Evolutionary conservation across 352 stramenopile species (phyloP).

Genomic region (Phytophthora multivora): DNA sequence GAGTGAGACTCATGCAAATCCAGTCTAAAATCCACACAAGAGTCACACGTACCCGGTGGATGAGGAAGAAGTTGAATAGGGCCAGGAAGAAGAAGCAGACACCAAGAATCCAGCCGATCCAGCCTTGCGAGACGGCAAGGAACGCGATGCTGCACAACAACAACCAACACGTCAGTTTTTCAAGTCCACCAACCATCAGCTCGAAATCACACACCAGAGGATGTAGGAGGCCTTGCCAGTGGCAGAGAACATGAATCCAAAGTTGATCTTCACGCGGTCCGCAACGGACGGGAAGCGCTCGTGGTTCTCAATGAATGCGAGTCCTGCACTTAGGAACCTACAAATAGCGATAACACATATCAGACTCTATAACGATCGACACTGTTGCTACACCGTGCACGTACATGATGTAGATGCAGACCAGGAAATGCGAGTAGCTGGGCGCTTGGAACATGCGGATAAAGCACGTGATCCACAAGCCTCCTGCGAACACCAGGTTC

Average conservation of each 20-base stretch:
- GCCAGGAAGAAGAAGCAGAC: constrained; percentile 77
- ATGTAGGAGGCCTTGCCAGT: constrained; percentile 86
- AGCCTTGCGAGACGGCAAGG: constrained; percentile 80
- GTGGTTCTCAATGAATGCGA: constrained; percentile 87
- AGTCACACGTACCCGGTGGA: constrained; percentile 63
- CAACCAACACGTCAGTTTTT: constrained; percentile 15
- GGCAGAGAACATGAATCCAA: constrained; percentile 89
- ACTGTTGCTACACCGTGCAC: background rate
- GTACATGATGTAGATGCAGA: constrained; percentile 87
- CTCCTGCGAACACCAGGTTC: constrained; percentile 66
- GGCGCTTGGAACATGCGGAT: constrained; percentile 77
- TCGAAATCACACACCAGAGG: constrained; percentile 56
- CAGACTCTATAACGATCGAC: too few relatives aligned
- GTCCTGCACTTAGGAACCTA: constrained; percentile 61
- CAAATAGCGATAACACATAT: background rate
- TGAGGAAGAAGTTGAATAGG: constrained; percentile 90
- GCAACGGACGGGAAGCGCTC: constrained; percentile 80
- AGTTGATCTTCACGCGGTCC: constrained; percentile 86
- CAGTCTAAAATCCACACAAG: constrained; percentile 6
- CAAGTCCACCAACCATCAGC: background rate
- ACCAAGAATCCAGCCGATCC: constrained; percentile 77
- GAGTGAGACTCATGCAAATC: constrained; percentile 11
- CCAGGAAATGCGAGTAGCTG: constrained; percentile 86
- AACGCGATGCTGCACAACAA: constrained; percentile 68
- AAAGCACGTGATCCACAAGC: constrained; percentile 75